Conservation (phyloP, 2,329 filamentous ascomycete genomes). For the Fusarium camptoceras region DNA sequence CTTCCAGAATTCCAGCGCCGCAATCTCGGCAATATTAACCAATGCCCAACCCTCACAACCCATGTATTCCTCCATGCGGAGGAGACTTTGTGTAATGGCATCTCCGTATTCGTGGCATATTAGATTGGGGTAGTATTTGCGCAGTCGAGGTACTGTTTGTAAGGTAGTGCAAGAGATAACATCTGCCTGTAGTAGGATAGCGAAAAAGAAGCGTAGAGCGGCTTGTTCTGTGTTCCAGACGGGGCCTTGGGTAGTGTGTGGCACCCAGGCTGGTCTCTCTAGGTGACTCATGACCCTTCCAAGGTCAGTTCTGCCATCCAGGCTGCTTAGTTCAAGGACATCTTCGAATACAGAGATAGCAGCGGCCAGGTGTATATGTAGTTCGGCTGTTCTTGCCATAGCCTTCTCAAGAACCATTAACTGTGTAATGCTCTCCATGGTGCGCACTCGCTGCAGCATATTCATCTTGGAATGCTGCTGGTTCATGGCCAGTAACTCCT, state of each 20-base stretch:
- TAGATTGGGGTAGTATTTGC: not conserved
- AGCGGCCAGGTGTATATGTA: not conserved
- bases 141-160: not conserved
- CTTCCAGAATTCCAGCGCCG: not conserved
- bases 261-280: not conserved
- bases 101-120: not conserved
- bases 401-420: not conserved
- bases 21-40: not conserved
- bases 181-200: not conserved
- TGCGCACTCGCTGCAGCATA: not conserved
- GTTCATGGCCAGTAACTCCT: not conserved
- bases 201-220: not conserved
- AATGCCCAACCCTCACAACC: not conserved
- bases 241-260: not conserved
- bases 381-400: not conserved
- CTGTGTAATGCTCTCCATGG: not conserved
- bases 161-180: not conserved
- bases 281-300: not conserved
- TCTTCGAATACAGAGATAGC: not conserved
- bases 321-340: not conserved
- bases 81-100: not conserved
- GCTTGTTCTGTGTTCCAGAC: not conserved
- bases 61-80: not conserved
- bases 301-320: not conserved
- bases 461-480: not conserved